Evolutionary conservation across 2,329 filamentous ascomycete genomes (phyloP), one percentile per base, ranked within the genome.

Genomic region (Epichloe glyceriae): DNA sequence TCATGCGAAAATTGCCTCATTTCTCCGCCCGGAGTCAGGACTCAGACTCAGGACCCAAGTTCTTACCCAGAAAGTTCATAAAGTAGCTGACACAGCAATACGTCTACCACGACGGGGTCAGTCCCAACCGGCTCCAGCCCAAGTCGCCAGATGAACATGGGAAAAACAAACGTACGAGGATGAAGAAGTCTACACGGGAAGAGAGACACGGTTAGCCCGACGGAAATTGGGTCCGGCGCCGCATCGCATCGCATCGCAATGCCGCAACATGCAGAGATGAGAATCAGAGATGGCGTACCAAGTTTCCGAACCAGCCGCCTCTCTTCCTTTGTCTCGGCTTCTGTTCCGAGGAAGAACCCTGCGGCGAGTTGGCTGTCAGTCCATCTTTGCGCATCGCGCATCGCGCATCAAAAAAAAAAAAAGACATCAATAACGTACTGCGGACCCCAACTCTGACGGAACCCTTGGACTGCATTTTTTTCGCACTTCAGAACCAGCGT

Each of bases 11-110:
- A 10, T 75, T 11, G 3, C 30, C 30, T 30, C 8, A 8, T 30
- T 30, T 30, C 30, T 11, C 10, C 30, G 30, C 30, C 30, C 4
- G 8, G 10, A 30, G 8, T 30, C 30, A 4, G 8, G 8, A 30
- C 4, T 30, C 30, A 30, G 26, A 30, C 7, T 30, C 8, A 71
- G 37, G 65, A 69, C 30, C 30, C 8, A 30, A 11, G 30, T 4
- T 35, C 20, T 7, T 11, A 55, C 72, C 37, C 57, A 75, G 73
- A 54, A 77, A 77, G 58, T 77, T 77, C 56, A 74, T 66, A 50
- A 78, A 73, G 58, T 78, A 79, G 56, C 70, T 74, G 47, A 83
- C 59, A 58, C 79, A 83, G 62, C 79, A 82, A 58, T 82, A 82
- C 0, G 75, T 79, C 41, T 44, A 20, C 14, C 17, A 11, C 10